Conservation (phyloP, 352 stramenopile genomes). For the Pythium rhizo-oryzae region DNA sequence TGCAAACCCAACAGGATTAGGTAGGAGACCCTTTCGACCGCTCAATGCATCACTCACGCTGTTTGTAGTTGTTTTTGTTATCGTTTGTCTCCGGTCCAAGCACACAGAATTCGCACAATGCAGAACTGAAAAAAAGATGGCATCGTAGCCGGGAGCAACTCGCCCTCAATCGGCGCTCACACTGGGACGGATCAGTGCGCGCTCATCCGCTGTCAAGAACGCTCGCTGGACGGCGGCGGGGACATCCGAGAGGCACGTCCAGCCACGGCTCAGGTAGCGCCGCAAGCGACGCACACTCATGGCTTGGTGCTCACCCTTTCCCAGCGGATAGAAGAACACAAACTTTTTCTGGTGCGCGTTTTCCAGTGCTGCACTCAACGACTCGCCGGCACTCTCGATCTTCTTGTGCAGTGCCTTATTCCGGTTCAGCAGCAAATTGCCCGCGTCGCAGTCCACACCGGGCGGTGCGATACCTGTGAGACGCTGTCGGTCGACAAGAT, state of each 20-base stretch:
- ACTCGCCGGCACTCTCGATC: slow-evolving; percentile 14
- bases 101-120: neutral
- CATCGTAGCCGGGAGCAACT: neutral
- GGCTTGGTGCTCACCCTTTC: slow-evolving; percentile 3
- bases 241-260: slow-evolving; percentile 29
- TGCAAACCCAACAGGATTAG: slow-evolving; percentile 10
- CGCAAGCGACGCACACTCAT: slow-evolving; percentile 18
- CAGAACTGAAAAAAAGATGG: neutral
- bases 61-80: slow-evolving; percentile 1
- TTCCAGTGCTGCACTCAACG: slow-evolving; percentile 10
- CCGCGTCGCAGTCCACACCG: slow-evolving; percentile 29
- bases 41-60: slow-evolving; percentile 11
- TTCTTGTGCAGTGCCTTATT: slow-evolving; percentile 24
- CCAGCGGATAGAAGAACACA: slow-evolving; percentile 27
- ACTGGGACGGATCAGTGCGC: slow-evolving; percentile 6
- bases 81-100: neutral
- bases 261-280: slow-evolving; percentile 31
- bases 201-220: slow-evolving; percentile 10
- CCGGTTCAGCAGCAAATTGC: slow-evolving; percentile 30
- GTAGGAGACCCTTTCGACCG: neutral
- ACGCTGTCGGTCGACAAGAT: slow-evolving; percentile 23
- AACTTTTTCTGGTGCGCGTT: slow-evolving; percentile 24
- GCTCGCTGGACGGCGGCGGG: slow-evolving; percentile 1
- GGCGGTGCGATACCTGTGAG: slow-evolving; percentile 10
- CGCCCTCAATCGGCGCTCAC: neutral